A percentile compares a stretch with the other conserved stretches of the same genome.
Conservation (phyloP, 345 rosid genomes). For the Eucalyptus erythrocorys region DNA sequence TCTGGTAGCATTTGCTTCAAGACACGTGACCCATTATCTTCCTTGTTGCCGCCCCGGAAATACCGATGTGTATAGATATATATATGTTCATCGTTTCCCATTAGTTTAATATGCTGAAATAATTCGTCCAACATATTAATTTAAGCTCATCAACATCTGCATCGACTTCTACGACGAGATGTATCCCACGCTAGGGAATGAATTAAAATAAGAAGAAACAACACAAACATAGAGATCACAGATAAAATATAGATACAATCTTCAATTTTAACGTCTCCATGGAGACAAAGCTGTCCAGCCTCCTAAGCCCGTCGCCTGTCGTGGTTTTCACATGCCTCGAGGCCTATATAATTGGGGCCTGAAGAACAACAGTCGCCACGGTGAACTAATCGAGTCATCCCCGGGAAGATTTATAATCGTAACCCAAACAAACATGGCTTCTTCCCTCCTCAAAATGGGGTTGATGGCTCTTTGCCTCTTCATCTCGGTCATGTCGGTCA, state of each 20-base stretch:
- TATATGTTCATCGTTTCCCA: neutral
- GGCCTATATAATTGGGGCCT: neutral
- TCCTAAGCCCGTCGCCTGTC: neutral
- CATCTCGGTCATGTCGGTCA: neutral
- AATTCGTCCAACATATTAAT: neutral
- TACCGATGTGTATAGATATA: neutral
- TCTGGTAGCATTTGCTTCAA: neutral
- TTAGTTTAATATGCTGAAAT: neutral
- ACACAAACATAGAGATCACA: neutral
- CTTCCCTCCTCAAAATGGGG: neutral
- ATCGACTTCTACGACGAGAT: neutral
- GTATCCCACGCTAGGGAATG: neutral
- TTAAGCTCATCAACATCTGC: neutral
- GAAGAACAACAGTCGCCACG: neutral
- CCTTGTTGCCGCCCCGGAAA: neutral
- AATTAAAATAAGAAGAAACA: neutral
- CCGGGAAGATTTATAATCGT: neutral
- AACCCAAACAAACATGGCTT: neutral
- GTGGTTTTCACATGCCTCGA: neutral
- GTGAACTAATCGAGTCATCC: neutral
- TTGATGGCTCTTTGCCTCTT: neutral
- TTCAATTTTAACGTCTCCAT: neutral
- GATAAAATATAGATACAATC: neutral
- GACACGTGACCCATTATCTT: neutral
- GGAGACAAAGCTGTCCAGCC: neutral